A percentile compares a stretch with the other conserved stretches of the same genome.
phyloP scores from a whole-genome alignment of 192 early-diverging fungal genomes.

The Phlyctochytrium bullatum region DNA sequence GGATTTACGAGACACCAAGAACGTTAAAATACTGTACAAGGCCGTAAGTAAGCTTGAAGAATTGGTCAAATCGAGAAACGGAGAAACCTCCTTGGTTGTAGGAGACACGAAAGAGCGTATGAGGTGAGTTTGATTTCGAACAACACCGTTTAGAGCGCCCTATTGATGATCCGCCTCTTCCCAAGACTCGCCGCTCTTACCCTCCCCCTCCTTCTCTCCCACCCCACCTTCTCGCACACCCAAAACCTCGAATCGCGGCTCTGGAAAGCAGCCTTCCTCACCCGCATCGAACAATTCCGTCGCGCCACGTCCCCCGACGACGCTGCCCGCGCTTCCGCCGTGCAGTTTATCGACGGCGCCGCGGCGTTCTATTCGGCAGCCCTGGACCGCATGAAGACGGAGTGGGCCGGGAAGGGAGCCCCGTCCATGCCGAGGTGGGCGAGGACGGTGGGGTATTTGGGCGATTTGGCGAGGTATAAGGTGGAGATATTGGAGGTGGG shows the following conservation, averaged over 20 bases:
- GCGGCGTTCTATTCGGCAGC: no score
- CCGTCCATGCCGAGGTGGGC: slow-evolving; percentile 29
- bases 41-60: slow-evolving; percentile 4
- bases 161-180: no score
- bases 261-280: slow-evolving; percentile 34
- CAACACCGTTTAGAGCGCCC: no score
- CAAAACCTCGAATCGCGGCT: slow-evolving; percentile 35
- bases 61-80: neutral
- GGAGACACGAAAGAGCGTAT: neutral
- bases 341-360: no score
- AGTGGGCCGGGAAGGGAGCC: slow-evolving; percentile 2
- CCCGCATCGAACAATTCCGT: slow-evolving; percentile 22
- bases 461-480: slow-evolving; percentile 37
- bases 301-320: no score
- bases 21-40: slow-evolving; percentile 4
- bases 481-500: slow-evolving; percentile 5
- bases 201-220: slow-evolving; percentile 6
- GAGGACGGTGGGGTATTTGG: slow-evolving; percentile 27
- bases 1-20: neutral
- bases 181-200: no score
- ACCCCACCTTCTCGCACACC: slow-evolving; percentile 19
- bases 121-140: neutral
- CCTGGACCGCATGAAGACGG: no score
- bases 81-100: neutral
- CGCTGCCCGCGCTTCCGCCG: no score